Conservation (phyloP, 495 filamentous ascomycete genomes). For the Barbatosphaeria neglecta region DNA sequence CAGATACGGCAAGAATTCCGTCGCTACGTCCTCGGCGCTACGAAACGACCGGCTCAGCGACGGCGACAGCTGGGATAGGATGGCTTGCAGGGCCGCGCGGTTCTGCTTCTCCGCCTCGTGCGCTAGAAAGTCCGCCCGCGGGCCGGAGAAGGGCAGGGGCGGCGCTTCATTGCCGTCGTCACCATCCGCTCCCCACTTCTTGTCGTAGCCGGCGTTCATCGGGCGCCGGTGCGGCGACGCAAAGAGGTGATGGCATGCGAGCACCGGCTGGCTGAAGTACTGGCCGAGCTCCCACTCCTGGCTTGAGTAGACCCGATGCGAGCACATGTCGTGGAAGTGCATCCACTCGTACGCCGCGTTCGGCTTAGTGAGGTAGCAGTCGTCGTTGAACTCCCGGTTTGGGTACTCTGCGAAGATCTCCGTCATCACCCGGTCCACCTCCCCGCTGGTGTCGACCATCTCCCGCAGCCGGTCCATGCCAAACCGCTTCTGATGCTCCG, state of each 20-base stretch:
- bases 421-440: constrained; percentile 73
- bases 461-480: constrained; percentile 73
- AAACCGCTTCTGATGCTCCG: constrained; percentile 62
- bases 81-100: constrained; percentile 37
- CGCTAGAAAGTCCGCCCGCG: constrained; percentile 65
- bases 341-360: constrained; percentile 85
- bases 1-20: constrained; percentile 74
- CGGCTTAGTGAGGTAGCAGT: constrained; percentile 81
- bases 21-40: constrained; percentile 58
- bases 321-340: constrained; percentile 79
- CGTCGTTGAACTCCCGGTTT: constrained; percentile 79
- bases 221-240: constrained; percentile 44
- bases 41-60: constrained; percentile 65
- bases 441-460: constrained; percentile 80
- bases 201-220: constrained; percentile 20
- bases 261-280: constrained; percentile 72
- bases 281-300: constrained; percentile 84
- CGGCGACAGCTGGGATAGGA: constrained; percentile 45
- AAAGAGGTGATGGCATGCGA: constrained; percentile 90
- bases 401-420: constrained; percentile 75
- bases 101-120: constrained; percentile 62
- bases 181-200: constrained; percentile 30
- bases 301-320: constrained; percentile 54
- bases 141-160: constrained; percentile 64
- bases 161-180: constrained; percentile 42